These are phyloP conservation scores for Trichoderma simmonsii DNA, from an alignment of 2,329 filamentous ascomycete genomes.

Conservation along the genomic window DNA sequence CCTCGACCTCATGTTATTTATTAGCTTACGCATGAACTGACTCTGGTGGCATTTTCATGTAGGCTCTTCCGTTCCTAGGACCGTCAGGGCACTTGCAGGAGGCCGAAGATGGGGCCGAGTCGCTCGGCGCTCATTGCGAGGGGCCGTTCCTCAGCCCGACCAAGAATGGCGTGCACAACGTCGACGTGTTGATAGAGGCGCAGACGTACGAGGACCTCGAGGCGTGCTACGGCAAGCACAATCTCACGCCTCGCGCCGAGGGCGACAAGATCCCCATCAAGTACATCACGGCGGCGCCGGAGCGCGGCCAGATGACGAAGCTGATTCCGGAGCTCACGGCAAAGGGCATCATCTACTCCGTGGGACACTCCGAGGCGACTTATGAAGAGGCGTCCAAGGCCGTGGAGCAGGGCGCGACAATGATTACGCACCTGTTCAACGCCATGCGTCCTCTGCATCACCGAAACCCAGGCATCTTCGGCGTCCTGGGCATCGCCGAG, in stretches of 20 bases:
- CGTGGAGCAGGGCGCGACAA: slow-evolving; percentile 71
- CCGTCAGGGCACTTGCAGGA: slow-evolving; percentile 62
- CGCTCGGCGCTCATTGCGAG: slow-evolving; percentile 85
- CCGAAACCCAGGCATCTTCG: slow-evolving; percentile 87
- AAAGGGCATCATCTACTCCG: slow-evolving; percentile 69
- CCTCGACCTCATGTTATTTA: neutral
- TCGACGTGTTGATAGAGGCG: slow-evolving; percentile 65
- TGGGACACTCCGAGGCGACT: slow-evolving; percentile 83
- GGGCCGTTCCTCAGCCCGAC: slow-evolving; percentile 80
- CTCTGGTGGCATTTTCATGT: slow-evolving; percentile 5
- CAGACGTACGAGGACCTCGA: slow-evolving; percentile 63
- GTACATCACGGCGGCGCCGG: slow-evolving; percentile 84
- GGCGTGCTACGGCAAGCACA: slow-evolving; percentile 68
- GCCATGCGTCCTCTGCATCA: slow-evolving; percentile 89
- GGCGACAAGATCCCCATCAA: slow-evolving; percentile 54
- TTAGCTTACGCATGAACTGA: neutral
- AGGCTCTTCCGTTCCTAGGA: slow-evolving; percentile 72
- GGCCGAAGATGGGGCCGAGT: slow-evolving; percentile 72
- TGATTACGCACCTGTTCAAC: slow-evolving; percentile 94
- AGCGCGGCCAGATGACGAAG: slow-evolving; percentile 66
- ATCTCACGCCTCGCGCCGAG: slow-evolving; percentile 49
- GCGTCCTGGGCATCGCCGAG: slow-evolving; percentile 69
- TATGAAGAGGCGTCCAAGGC: slow-evolving; percentile 76
- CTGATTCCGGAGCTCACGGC: slow-evolving; percentile 65
- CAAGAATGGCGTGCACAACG: slow-evolving; percentile 84